These are phyloP conservation scores for Polyplosphaeria fusca DNA, from an alignment of 495 filamentous ascomycete species.

Conservation along the genomic window DNA sequence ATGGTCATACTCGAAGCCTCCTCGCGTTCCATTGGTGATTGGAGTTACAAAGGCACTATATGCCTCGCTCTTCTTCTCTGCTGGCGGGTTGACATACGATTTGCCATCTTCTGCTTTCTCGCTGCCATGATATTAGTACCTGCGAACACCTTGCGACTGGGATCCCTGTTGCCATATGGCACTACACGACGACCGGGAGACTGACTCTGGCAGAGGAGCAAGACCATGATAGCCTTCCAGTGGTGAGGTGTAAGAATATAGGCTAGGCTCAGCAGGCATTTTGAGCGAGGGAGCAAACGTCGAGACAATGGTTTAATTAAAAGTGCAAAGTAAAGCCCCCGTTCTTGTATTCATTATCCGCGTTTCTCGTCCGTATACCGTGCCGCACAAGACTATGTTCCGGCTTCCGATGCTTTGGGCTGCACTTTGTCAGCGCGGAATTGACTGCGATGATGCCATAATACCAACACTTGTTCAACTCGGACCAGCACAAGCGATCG, in stretches of 20 bases:
- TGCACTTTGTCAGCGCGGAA: constrained; percentile 31
- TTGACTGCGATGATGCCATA: constrained; percentile 20
- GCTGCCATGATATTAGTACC: constrained; percentile 24
- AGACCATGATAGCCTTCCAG: constrained; percentile 33
- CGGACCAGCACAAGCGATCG: too few relatives aligned
- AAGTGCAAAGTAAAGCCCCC: too few relatives aligned
- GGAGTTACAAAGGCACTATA: constrained; percentile 38
- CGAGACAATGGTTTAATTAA: too few relatives aligned
- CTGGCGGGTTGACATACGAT: constrained; percentile 40
- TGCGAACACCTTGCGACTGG: too few relatives aligned
- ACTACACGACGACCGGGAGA: background rate
- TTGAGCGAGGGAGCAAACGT: too few relatives aligned
- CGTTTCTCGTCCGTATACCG: too few relatives aligned
- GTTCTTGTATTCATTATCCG: too few relatives aligned
- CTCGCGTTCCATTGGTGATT: constrained; percentile 39
- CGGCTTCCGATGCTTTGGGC: background rate
- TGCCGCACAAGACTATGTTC: too few relatives aligned
- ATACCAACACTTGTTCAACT: too few relatives aligned
- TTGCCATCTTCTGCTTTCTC: constrained; percentile 40
- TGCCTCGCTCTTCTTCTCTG: constrained; percentile 31
- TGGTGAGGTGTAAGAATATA: constrained; percentile 32
- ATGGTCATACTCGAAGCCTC: constrained; percentile 54
- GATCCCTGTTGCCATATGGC: background rate
- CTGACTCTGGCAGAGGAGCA: constrained; percentile 30
- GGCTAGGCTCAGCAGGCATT: constrained; percentile 34